These are phyloP conservation scores for Euphorbia pulcherrima DNA, from an alignment of 345 rosid genomes.

Conservation along the genomic window DNA sequence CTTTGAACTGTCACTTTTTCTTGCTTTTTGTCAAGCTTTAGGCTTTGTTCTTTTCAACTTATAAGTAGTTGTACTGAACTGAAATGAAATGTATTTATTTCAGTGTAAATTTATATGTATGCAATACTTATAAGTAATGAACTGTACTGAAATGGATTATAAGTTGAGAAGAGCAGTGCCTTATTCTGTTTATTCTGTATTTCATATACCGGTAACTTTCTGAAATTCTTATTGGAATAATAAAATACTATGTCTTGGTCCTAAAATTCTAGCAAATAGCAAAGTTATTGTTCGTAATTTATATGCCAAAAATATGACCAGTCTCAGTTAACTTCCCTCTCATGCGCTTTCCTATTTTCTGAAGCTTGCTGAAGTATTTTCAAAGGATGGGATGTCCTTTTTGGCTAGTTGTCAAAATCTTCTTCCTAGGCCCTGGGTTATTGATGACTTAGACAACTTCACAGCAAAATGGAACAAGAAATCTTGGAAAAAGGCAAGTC, in stretches of 20 bases:
- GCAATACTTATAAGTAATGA: no score
- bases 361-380: slow-evolving; percentile 98
- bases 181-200: not conserved
- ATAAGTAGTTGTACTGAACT: no score
- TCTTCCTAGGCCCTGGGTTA: slow-evolving; percentile 88
- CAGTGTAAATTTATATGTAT: no score
- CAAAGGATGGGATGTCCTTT: slow-evolving; percentile 94
- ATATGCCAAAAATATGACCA: not conserved
- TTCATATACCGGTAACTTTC: not conserved
- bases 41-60: no score
- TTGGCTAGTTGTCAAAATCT: slow-evolving; percentile 91
- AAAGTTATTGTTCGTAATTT: not conserved
- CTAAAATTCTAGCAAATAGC: not conserved
- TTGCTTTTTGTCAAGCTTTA: not conserved
- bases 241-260: not conserved
- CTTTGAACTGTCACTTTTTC: not conserved
- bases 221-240: not conserved
- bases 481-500: slow-evolving; percentile 86
- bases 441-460: slow-evolving; percentile 84
- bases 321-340: slow-evolving; percentile 7
- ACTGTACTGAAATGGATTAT: no score
- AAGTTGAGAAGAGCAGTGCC: no score
- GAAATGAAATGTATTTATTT: no score
- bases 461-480: slow-evolving; percentile 77
- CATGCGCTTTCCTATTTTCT: slow-evolving; percentile 18